Conservation (phyloP, 176 grass and related monocot species). For the Eremochloa ophiuroides region DNA sequence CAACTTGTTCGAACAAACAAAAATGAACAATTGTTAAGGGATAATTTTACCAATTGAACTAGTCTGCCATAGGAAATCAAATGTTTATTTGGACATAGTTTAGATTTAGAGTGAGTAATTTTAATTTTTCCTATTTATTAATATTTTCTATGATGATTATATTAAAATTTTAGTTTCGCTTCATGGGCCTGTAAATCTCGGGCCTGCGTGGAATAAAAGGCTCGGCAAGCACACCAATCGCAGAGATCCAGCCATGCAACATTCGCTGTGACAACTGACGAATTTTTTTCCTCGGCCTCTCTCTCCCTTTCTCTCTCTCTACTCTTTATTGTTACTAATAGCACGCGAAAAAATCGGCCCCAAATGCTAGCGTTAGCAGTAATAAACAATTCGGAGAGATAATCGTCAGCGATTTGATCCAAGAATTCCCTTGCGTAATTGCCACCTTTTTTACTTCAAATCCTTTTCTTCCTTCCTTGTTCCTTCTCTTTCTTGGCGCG, state of each 20-base stretch:
- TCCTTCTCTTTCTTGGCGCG: neutral
- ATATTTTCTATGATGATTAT: too few species aligned
- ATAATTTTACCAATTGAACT: too few species aligned
- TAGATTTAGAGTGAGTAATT: too few species aligned
- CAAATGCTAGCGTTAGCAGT: conserved; percentile 24
- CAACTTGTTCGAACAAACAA: too few species aligned
- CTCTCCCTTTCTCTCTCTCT: neutral
- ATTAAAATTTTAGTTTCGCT: neutral
- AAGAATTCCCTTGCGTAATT: neutral
- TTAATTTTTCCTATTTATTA: too few species aligned
- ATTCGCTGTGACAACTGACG: neutral
- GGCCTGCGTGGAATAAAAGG: neutral
- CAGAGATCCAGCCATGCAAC: neutral
- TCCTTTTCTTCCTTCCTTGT: neutral
- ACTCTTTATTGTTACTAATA: neutral
- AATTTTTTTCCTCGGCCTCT: too few species aligned
- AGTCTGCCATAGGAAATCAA: too few species aligned
- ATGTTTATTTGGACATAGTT: too few species aligned
- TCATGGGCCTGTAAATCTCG: neutral
- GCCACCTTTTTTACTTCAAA: neutral
- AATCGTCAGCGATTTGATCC: conserved; percentile 5
- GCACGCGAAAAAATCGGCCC: conserved; percentile 37
- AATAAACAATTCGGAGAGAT: conserved; percentile 16
- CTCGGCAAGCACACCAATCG: neutral
- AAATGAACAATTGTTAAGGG: too few species aligned